A percentile compares a stretch with the other conserved stretches of the same genome.
phyloP scores from a whole-genome alignment of 306 rosid genomes.

The Mimosa bimucronata region DNA sequence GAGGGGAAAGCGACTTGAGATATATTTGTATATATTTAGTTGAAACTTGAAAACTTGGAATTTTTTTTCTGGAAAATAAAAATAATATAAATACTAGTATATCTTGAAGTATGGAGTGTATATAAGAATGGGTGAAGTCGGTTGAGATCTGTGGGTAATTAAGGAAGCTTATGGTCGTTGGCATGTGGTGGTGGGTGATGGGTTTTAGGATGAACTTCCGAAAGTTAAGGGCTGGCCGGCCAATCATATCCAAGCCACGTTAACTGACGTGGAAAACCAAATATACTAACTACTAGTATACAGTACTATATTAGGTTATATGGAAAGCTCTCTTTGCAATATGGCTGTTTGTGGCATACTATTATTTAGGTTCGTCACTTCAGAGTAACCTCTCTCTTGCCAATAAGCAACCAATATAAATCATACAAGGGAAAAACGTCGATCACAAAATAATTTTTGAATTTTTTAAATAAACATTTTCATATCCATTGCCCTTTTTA shows the following conservation, averaged over 20 bases:
- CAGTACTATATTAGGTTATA: too few species aligned
- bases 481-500: too few species aligned
- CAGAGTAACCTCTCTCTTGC: background rate
- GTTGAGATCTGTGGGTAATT: background rate
- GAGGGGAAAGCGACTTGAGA: background rate
- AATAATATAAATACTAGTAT: too few species aligned
- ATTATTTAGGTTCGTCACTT: background rate
- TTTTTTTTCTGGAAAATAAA: too few species aligned
- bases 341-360: background rate
- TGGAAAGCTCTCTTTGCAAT: too few species aligned
- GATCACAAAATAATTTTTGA: too few species aligned
- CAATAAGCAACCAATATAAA: background rate
- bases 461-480: too few species aligned
- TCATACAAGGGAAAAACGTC: background rate
- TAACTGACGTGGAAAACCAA: background rate
- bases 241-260: constrained; percentile 31
- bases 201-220: constrained; percentile 1
- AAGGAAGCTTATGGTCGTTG: background rate
- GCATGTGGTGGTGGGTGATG: background rate
- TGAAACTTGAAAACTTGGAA: background rate
- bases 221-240: constrained; percentile 22
- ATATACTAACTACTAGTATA: too few species aligned
- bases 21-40: too few species aligned
- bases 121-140: background rate
- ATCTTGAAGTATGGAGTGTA: background rate